Base-by-base conservation (phyloP, 306 rosid species). In the Senna tora region DNA sequence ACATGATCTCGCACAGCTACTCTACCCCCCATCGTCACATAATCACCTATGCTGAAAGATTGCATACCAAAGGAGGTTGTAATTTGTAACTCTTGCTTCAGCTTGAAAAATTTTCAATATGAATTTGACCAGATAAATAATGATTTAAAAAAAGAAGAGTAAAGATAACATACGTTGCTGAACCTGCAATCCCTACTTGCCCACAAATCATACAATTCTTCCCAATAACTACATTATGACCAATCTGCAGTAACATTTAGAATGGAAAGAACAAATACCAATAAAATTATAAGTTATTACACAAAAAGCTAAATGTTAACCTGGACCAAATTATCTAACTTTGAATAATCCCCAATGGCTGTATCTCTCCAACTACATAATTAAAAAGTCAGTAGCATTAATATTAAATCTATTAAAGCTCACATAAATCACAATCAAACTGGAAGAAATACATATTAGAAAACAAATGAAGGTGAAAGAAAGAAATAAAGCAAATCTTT, bases 151-250 rank as follows among this genome's bases (percentile, higher is more conserved):
- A 64, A 30, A 65, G 54, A 14, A 46, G 28, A 66, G 76, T 14
- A 50, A 28, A 57, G 33, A 51, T 32, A 56, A 80, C 89, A 3
- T 87, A 91, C 97, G 86, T 91, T 63, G 82, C 98, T 5, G 97
- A 94, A 59, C 98, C 97, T 43, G 97, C 96, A 83, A 94, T 87
- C 66, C 98, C 98, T 70, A 83, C 97, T 89, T 91, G 97, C 57
- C 97, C 98, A 87, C 98, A 91, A 55, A 94, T 90, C 87, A 91
- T 75, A 81, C 98, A 94, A 62, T 75, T 83, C 65, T 85, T 82
- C 76, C 92, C 98, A 72, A 91, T 82, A 38, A 87, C 88, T 69
- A 91, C 96, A 87, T 91, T 94, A 74, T 91, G 97, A 70, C 90
- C 97, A 50, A 91, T 85, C 98, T 94, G 86, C 79, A 84, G 77